phyloP scores from a whole-genome alignment of 1,139 yeast genomes.

The Magnusiomyces sp. region DNA sequence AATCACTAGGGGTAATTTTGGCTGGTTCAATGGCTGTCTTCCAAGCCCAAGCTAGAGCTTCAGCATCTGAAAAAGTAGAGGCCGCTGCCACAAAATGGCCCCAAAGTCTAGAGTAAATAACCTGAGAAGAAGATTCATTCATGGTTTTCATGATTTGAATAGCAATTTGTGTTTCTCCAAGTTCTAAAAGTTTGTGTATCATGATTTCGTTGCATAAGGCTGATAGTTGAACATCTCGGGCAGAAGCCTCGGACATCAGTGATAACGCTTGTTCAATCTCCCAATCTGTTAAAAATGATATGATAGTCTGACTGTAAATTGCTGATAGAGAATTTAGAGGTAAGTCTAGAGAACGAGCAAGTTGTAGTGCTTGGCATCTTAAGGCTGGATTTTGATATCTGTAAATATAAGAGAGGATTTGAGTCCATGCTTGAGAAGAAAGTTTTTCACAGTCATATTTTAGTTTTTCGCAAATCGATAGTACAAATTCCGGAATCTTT shows the following conservation, averaged over 20 bases:
- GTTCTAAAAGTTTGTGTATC: slow-evolving; percentile 22
- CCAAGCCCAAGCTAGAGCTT: slow-evolving; percentile 26
- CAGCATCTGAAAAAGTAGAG: slow-evolving; percentile 21
- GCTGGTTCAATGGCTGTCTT: slow-evolving; percentile 28
- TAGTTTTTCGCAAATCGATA: too few species aligned
- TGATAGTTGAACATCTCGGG: neutral
- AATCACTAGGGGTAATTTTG: slow-evolving; percentile 26
- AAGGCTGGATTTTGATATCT: too few species aligned
- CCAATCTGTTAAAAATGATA: neutral
- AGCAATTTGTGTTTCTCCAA: slow-evolving; percentile 27
- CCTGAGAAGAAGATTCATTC: slow-evolving; percentile 10
- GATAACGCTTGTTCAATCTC: slow-evolving; percentile 1
- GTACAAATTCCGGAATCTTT: too few species aligned
- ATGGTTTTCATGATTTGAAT: slow-evolving; percentile 24
- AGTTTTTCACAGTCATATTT: too few species aligned
- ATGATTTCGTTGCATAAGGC: slow-evolving; percentile 22
- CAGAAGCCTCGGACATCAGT: neutral
- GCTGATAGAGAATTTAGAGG: too few species aligned
- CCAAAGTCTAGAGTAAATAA: slow-evolving; percentile 29
- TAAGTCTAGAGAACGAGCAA: too few species aligned
- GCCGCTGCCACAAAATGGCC: slow-evolving; percentile 27
- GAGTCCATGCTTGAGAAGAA: too few species aligned
- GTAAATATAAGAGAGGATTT: too few species aligned
- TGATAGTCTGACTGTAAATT: too few species aligned
- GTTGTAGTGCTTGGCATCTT: too few species aligned